Percentiles rank a stretch among this genome's conserved stretches.
Evolutionary conservation across 352 stramenopile species (phyloP).

Genomic region (Phytophthora hybrid): DNA sequence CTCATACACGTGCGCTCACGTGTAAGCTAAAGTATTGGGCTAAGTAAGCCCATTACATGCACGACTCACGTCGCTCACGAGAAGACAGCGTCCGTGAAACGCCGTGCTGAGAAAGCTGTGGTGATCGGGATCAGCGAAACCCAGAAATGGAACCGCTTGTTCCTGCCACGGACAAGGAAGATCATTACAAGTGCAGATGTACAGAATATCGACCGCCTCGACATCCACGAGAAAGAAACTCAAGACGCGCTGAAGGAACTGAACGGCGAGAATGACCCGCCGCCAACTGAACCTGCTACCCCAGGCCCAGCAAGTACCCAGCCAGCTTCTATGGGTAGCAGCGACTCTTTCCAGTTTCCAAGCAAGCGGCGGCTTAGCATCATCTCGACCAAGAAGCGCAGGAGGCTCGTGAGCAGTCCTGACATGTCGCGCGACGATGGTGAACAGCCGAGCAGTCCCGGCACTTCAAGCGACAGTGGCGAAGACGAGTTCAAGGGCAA

Average conservation of each 20-base stretch:
- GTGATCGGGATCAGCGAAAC: not conserved
- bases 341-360: not conserved
- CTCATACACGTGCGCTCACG: no score
- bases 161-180: not conserved
- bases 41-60: no score
- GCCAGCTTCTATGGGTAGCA: not conserved
- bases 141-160: not conserved
- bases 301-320: not conserved
- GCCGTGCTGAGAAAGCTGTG: not conserved
- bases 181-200: not conserved
- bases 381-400: not conserved
- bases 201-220: not conserved
- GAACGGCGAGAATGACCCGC: not conserved
- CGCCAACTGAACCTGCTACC: not conserved
- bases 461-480: not conserved
- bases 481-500: conserved; percentile 11
- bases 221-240: no score
- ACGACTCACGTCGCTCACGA: not conserved
- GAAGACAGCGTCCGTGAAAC: not conserved
- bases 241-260: no score
- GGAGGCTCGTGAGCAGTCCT: not conserved
- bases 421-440: not conserved
- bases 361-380: not conserved
- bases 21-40: no score
- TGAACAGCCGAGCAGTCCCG: not conserved